Evolutionary conservation across 495 filamentous ascomycete genomes (phyloP), one percentile per base, ranked within the genome.

Genomic region (Melanomma pulvis-pyrius): DNA sequence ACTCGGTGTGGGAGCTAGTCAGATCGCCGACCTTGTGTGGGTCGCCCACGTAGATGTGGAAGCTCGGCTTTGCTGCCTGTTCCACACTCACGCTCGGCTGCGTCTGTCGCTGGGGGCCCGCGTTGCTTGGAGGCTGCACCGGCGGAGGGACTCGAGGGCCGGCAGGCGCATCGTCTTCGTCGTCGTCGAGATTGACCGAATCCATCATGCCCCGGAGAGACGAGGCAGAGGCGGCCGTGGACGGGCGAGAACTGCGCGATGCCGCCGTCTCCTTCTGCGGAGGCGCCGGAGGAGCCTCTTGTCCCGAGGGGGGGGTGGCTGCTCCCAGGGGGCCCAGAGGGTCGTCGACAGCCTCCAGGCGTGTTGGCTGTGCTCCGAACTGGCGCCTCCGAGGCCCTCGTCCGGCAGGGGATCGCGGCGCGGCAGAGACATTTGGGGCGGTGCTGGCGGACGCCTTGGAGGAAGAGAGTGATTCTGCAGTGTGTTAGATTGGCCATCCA

Each of bases 21-120:
- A 97, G 78, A 78, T 98, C 94, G 47, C 94, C 96, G 60, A 98
- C 93, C 77, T 98, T 98, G 76, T 96, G 92, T 41, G 96, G 96
- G 80, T 98, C 94, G 47, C 94, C 94, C 13, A 98, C 94, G 1
- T 82, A 85, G 66, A 98, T 97, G n/a, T 91, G 82, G 75, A 98
- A 98, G 28, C 82, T 88, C 13, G 94, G 96, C 69, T 94, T 91
- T 41, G 92, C 87, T 53, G 94, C 93, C 78, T 93, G 90, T 74
- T 96, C 91, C 47, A 97, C 79, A 71, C 88, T 92, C 63, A 96
- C 83, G 74, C 91, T 94, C 29, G 92, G 90, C 67, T 91, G 89
- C 28, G 84, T 85, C 65, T 88, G 83, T 70, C 86, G 80, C 70
- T 84, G 82, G 36, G 81, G 75, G 9, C 80, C 76, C 63, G 76